Evolutionary conservation across 805 yeast species (phyloP).

Genomic region (Debaryomyces castellii): DNA sequence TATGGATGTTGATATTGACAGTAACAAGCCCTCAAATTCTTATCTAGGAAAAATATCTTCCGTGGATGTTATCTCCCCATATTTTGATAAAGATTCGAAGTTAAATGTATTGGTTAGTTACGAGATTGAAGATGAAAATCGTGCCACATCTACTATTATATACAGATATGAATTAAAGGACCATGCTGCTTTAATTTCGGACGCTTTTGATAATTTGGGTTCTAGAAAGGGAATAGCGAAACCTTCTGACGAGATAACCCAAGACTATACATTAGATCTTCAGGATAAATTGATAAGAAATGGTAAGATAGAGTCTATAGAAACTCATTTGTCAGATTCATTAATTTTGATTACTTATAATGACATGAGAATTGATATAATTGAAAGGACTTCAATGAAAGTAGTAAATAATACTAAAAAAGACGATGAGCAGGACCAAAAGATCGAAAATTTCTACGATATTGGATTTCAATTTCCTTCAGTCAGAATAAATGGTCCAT

Average conservation of each 20-base stretch:
- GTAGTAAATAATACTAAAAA: slow-evolving; percentile 11
- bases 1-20: slow-evolving; percentile 10
- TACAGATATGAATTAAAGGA: slow-evolving; percentile 28
- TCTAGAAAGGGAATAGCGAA: slow-evolving; percentile 14
- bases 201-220: slow-evolving; percentile 32
- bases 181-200: slow-evolving; percentile 21
- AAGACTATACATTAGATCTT: slow-evolving; percentile 15
- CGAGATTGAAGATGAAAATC: slow-evolving; percentile 16
- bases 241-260: not conserved
- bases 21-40: slow-evolving; percentile 14
- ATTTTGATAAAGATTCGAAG: slow-evolving; percentile 37
- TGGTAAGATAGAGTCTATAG: slow-evolving; percentile 27
- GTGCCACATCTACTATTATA: slow-evolving; percentile 16
- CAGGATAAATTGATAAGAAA: slow-evolving; percentile 28
- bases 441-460: slow-evolving; percentile 46
- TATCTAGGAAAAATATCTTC: slow-evolving; percentile 17
- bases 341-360: slow-evolving; percentile 38
- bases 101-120: slow-evolving; percentile 49
- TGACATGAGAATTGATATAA: slow-evolving; percentile 46
- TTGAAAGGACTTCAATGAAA: slow-evolving; percentile 37
- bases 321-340: slow-evolving; percentile 38
- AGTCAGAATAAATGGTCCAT: slow-evolving; percentile 18
- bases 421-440: not conserved
- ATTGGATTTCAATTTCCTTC: slow-evolving; percentile 53
- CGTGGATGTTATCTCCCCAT: slow-evolving; percentile 48